Evolutionary conservation across 139 green algal species (phyloP), one percentile per base, ranked within the genome.

Genomic region (Eudorina sp.): DNA sequence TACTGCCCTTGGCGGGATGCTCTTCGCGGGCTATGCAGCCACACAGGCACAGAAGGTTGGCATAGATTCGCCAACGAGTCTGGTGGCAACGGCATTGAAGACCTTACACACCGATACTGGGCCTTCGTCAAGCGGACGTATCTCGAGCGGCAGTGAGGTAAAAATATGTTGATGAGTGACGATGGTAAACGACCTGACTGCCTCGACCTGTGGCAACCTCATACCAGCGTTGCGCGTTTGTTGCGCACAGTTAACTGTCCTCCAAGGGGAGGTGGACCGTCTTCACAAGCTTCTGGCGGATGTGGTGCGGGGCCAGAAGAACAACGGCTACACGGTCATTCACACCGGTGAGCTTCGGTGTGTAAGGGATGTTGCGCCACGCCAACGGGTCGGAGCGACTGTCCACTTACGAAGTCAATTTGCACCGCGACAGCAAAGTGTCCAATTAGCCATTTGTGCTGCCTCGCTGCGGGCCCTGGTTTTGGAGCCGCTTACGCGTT

Each of bases 211-310:
- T 27, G 34, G 13, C 9, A 73, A 43, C 64, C 25, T 48, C 6
- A 29, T 21, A 18, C 36, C 66, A 6, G 27, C 64, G 66, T 46
- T 48, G 31, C 66, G 31, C 66, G 19, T 58, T 55, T 34, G 70
- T n/a, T 79, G 69, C 53, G 14, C 13, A 62, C 83, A 93, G 84
- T 7, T 91, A 27, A 48, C 48, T 6, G 87, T 90, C 1, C 87
- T 93, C 25, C 90, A 91, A 68, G 58, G 60, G 36, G 90, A 93
- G 53, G 68, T 93, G 4, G 81, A 85, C 48, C 53, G 84, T 8
- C 78, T 93, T 23, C 51, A 89, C 55, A 55, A 69, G 40, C 60
- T 91, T 21, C 58, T 93, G 21, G 83, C 78, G 0, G 90, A 93
- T 27, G 46, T 91, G 55, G 83, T 90, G 1, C 85, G 88, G 1